These are phyloP conservation scores for Ustilaginoidea virens DNA, from an alignment of 2,329 filamentous ascomycete species.

Conservation along the genomic window DNA sequence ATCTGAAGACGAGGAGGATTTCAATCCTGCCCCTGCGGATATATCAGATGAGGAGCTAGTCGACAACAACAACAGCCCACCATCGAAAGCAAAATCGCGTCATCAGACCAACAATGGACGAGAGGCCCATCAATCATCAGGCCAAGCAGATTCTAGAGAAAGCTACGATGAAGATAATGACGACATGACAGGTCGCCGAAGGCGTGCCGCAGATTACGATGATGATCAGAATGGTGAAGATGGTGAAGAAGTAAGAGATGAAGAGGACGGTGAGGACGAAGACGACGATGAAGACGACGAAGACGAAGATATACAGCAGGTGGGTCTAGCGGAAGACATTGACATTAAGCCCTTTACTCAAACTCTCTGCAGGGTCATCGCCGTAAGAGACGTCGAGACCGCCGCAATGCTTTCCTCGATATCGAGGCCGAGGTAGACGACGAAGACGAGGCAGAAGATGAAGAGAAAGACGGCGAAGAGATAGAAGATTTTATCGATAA, in stretches of 20 bases:
- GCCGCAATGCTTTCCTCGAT: constrained; percentile 82
- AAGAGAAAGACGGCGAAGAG: constrained; percentile 76
- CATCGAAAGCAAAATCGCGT: constrained; percentile 18
- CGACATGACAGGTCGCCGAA: constrained; percentile 14
- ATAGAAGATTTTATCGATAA: constrained; percentile 77
- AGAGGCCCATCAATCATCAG: constrained; percentile 23
- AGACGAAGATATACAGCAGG: constrained; percentile 53
- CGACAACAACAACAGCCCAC: constrained; percentile 22
- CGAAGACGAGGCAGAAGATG: constrained; percentile 74
- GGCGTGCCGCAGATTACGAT: constrained; percentile 6
- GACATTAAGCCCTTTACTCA: background rate
- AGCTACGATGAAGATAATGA: constrained; percentile 25
- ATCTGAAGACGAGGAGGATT: constrained; percentile 70
- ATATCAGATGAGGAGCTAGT: constrained; percentile 45
- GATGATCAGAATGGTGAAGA: constrained; percentile 18
- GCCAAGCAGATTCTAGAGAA: constrained; percentile 9
- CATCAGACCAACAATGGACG: constrained; percentile 10
- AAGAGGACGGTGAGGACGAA: constrained; percentile 28
- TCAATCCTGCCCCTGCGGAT: constrained; percentile 68
- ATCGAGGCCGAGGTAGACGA: constrained; percentile 97
- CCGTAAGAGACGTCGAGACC: constrained; percentile 65
- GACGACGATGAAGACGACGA: constrained; percentile 50
- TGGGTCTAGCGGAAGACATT: constrained; percentile 9
- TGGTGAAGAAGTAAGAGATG: constrained; percentile 19
- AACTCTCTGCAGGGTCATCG: constrained; percentile 38